Percentiles rank a stretch among this genome's conserved stretches.
Evolutionary conservation across 306 rosid genomes (phyloP).

Genomic region (Cotoneaster glaucophyllus): DNA sequence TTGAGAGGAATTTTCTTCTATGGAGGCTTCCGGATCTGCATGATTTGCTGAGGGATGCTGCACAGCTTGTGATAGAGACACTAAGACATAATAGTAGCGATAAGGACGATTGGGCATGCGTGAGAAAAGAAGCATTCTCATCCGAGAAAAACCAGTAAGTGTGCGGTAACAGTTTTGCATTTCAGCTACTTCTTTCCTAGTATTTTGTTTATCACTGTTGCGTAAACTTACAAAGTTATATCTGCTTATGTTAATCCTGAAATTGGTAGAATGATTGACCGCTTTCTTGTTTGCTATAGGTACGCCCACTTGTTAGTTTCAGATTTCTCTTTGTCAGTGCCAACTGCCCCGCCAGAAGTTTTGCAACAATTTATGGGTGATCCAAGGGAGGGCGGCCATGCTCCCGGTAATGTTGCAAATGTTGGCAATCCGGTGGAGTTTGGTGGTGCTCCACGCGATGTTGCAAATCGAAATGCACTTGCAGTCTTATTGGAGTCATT

Average conservation of each 20-base stretch:
- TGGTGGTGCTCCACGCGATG: slow-evolving; percentile 50
- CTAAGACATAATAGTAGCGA: slow-evolving; percentile 51
- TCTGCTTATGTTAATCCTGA: background rate
- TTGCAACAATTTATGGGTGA: slow-evolving; percentile 67
- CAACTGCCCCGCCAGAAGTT: slow-evolving; percentile 78
- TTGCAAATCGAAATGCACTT: slow-evolving; percentile 60
- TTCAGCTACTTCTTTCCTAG: background rate
- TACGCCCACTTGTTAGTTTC: slow-evolving; percentile 82
- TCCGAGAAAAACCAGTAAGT: slow-evolving; percentile 88
- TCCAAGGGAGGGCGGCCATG: slow-evolving; percentile 53
- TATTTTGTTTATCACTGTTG: background rate
- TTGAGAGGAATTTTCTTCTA: slow-evolving; percentile 74
- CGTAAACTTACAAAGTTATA: background rate
- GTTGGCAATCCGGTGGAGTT: slow-evolving; percentile 45
- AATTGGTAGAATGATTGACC: slow-evolving; percentile 4
- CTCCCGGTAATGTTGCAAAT: slow-evolving; percentile 37
- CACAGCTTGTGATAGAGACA: slow-evolving; percentile 60
- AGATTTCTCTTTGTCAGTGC: slow-evolving; percentile 73
- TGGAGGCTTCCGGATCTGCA: slow-evolving; percentile 96
- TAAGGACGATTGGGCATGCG: slow-evolving; percentile 78
- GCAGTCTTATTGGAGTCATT: slow-evolving; percentile 84
- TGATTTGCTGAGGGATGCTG: slow-evolving; percentile 58
- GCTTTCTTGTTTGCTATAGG: slow-evolving; percentile 37
- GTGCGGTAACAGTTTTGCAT: background rate
- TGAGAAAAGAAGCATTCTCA: slow-evolving; percentile 85